phyloP scores from a whole-genome alignment of 164 flowering plant species.

The Dillenia suffruticosa region DNA sequence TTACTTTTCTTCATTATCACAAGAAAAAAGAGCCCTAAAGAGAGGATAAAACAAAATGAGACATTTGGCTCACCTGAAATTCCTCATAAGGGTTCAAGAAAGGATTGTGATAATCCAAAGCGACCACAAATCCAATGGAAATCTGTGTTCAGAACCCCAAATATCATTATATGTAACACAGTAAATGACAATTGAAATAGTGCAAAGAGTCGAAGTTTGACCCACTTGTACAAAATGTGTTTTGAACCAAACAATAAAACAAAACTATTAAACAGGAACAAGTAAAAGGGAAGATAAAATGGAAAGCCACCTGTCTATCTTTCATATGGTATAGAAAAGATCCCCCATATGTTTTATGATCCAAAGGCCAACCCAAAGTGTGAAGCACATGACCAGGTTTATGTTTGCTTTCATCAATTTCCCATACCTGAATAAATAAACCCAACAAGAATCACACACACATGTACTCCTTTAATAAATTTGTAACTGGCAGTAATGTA shows the following conservation, averaged over 20 bases:
- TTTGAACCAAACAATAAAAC: not conserved
- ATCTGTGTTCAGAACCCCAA: conserved; percentile 45
- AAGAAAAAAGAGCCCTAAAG: too few relatives aligned
- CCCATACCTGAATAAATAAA: conserved; percentile 77
- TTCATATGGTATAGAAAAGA: conserved; percentile 97
- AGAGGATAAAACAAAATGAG: not conserved
- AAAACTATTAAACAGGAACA: not conserved
- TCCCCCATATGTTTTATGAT: conserved; percentile 90
- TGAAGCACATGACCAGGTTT: conserved; percentile 83
- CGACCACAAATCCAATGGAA: conserved; percentile 87
- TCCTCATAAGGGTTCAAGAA: conserved; percentile 89
- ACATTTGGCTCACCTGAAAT: conserved; percentile 49
- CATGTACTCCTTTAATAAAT: too few relatives aligned
- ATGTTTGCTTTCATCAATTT: conserved; percentile 74
- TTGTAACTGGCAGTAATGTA: too few relatives aligned
- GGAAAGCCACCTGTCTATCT: conserved; percentile 62
- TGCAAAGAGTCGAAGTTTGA: not conserved
- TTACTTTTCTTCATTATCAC: too few relatives aligned
- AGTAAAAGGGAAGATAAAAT: not conserved
- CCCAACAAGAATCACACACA: not conserved
- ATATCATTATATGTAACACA: conserved; percentile 1
- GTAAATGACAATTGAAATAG: not conserved
- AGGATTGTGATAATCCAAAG: conserved; percentile 87
- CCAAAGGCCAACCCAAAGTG: conserved; percentile 97
- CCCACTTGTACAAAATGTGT: not conserved